Percentiles rank a stretch among this genome's conserved stretches.
These are phyloP conservation scores for Cylindrotheca fusiformis DNA, from an alignment of 108 stramenopile genomes.

Conservation along the genomic window DNA sequence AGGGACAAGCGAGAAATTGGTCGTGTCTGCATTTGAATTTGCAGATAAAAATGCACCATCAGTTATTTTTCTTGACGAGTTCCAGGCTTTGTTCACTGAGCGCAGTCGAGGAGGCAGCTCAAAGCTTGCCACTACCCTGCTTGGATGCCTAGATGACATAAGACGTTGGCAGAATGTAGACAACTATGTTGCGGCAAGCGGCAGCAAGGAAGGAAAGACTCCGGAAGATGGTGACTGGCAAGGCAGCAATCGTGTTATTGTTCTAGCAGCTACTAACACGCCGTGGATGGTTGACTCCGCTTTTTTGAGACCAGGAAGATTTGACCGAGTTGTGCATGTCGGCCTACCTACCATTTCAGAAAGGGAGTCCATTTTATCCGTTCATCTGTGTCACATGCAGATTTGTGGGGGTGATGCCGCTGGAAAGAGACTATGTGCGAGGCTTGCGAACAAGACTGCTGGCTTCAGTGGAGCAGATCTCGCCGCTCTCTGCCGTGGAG, in stretches of 20 bases:
- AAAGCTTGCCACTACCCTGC: conserved; percentile 64
- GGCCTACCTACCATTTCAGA: conserved; percentile 57
- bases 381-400: conserved; percentile 64
- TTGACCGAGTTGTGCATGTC: conserved; percentile 77
- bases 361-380: conserved; percentile 58
- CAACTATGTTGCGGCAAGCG: not conserved
- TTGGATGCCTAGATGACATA: conserved; percentile 82
- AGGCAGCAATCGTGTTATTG: conserved; percentile 52
- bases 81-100: conserved; percentile 79
- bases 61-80: conserved; percentile 83
- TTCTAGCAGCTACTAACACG: conserved; percentile 78
- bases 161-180: conserved; percentile 55
- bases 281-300: conserved; percentile 84
- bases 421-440: conserved; percentile 32
- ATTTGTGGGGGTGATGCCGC: conserved; percentile 3
- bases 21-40: conserved; percentile 68
- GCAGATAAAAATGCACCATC: conserved; percentile 73
- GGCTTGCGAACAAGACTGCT: conserved; percentile 42
- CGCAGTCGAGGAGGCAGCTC: conserved; percentile 53
- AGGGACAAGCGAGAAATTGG: conserved; percentile 79
- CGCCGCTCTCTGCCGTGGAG: conserved; percentile 76
- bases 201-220: not conserved
- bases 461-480: conserved; percentile 89
- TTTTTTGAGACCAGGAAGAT: conserved; percentile 74
- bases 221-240: not conserved